phyloP scores from a whole-genome alignment of 306 rosid species.

The Begonia loranthoides region DNA sequence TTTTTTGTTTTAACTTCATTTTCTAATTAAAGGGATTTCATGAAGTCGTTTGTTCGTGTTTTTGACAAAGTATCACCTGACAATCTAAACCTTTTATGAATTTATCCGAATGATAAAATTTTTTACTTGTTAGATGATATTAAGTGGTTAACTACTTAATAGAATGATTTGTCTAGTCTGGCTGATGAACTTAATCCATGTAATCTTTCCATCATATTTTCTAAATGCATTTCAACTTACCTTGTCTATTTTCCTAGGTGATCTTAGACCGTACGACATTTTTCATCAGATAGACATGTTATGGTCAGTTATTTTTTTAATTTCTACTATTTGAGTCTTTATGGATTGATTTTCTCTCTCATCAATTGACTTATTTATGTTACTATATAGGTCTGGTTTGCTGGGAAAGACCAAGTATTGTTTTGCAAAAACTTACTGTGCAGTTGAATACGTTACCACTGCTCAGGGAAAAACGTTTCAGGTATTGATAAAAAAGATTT shows the following conservation, averaged over 20 bases:
- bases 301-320: slow-evolving; percentile 53
- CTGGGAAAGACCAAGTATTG: slow-evolving; percentile 63
- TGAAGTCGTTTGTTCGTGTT: too few species aligned
- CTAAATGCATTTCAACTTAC: slow-evolving; percentile 24
- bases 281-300: slow-evolving; percentile 84
- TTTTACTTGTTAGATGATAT: slow-evolving; percentile 6
- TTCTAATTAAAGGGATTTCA: too few species aligned
- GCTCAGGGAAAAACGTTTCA: slow-evolving; percentile 54
- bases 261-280: slow-evolving; percentile 82
- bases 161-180: too few species aligned
- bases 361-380: slow-evolving; percentile 14
- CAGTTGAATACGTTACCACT: slow-evolving; percentile 34
- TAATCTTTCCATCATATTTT: background rate
- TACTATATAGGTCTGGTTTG: slow-evolving; percentile 75
- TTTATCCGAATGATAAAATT: background rate
- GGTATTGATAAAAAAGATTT: slow-evolving; percentile 26
- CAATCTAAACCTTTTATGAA: too few species aligned
- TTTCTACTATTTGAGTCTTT: slow-evolving; percentile 9
- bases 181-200: too few species aligned
- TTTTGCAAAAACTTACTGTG: slow-evolving; percentile 82
- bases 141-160: too few species aligned
- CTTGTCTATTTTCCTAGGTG: slow-evolving; percentile 70
- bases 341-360: slow-evolving; percentile 6
- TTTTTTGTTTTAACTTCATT: too few species aligned
- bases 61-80: too few species aligned